Evolutionary conservation across 2,329 filamentous ascomycete species (phyloP).

Genomic region (Colletotrichum sp.): DNA sequence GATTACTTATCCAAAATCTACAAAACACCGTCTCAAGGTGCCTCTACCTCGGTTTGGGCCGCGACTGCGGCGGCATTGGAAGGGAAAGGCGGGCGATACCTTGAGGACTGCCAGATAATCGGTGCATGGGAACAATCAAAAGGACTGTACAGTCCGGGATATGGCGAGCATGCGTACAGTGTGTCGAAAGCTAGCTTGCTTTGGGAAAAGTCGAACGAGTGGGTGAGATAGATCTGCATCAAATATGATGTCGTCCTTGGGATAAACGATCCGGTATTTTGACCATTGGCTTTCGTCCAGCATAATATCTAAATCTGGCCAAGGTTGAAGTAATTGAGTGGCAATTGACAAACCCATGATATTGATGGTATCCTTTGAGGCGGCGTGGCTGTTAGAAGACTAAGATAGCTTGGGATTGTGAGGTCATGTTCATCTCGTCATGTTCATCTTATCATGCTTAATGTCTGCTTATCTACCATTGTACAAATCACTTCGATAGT

Average conservation of each 20-base stretch:
- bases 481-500: neutral
- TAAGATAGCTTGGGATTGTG: neutral
- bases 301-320: neutral
- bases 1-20: neutral
- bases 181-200: neutral
- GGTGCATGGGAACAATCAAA: neutral
- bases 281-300: neutral
- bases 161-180: neutral
- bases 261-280: neutral
- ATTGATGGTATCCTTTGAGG: neutral
- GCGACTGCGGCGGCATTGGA: conserved; percentile 45
- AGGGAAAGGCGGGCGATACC: conserved; percentile 49
- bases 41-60: conserved; percentile 50
- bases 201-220: neutral
- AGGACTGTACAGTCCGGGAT: neutral
- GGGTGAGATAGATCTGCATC: neutral
- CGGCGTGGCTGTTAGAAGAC: neutral
- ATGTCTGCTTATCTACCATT: neutral
- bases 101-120: conserved; percentile 44
- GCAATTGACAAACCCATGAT: neutral
- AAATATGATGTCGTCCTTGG: neutral
- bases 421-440: neutral
- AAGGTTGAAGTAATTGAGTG: neutral
- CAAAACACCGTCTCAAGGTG: conserved; percentile 40
- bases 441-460: neutral